Percentiles rank a stretch among this genome's conserved stretches.
phyloP scores from a whole-genome alignment of 1,284 basidiomycete genomes.

The Leccinum laetum region DNA sequence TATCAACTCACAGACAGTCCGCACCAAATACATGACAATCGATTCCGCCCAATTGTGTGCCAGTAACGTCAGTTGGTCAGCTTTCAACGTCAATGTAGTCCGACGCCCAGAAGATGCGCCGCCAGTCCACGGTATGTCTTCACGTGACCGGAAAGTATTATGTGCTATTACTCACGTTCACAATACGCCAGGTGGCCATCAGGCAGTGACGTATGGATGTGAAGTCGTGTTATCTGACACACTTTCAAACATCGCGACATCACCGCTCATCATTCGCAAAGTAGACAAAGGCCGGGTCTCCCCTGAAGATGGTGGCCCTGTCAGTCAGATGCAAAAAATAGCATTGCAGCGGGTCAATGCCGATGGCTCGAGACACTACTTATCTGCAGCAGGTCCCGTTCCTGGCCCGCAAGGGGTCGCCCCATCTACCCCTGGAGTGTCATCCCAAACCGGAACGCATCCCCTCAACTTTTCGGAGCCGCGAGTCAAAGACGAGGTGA shows the following conservation, averaged over 20 bases:
- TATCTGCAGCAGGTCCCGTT: constrained; percentile 82
- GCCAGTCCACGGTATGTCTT: constrained; percentile 54
- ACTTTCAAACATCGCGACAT: constrained; percentile 80
- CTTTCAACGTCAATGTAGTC: constrained; percentile 89
- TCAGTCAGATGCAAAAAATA: constrained; percentile 97
- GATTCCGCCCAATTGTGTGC: constrained; percentile 84
- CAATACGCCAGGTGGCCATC: constrained; percentile 55
- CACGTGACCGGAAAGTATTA: constrained; percentile 50
- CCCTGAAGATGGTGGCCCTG: constrained; percentile 83
- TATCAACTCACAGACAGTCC: constrained; percentile 96
- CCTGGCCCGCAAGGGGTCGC: constrained; percentile 69
- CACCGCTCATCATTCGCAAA: constrained; percentile 89
- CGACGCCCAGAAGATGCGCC: constrained; percentile 60
- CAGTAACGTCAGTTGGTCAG: constrained; percentile 87
- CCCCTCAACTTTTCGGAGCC: constrained; percentile 77
- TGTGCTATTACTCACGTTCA: constrained; percentile 39
- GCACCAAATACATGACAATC: constrained; percentile 96
- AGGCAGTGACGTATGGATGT: constrained; percentile 90
- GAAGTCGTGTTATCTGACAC: constrained; percentile 86
- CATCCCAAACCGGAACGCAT: constrained; percentile 76
- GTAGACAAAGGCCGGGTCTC: constrained; percentile 90
- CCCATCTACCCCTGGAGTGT: constrained; percentile 65
- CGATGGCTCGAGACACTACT: constrained; percentile 78
- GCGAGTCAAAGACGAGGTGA: constrained; percentile 70
- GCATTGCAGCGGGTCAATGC: constrained; percentile 83